phyloP scores from a whole-genome alignment of 1,284 basidiomycete genomes.

The Meripilus lineatus region DNA sequence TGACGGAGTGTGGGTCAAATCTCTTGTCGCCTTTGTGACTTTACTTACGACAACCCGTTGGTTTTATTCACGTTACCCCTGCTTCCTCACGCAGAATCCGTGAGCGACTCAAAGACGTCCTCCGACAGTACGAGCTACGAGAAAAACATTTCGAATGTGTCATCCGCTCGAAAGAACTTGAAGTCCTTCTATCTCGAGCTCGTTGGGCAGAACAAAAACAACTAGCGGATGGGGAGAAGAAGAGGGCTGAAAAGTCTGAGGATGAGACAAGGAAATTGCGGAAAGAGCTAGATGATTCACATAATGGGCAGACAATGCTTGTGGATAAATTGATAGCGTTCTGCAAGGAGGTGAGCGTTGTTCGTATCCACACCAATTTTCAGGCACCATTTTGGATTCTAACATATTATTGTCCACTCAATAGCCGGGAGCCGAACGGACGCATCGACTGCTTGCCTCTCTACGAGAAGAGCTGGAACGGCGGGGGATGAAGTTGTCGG shows the following conservation, averaged over 20 bases:
- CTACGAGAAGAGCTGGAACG: slow-evolving; percentile 77
- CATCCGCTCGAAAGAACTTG: slow-evolving; percentile 82
- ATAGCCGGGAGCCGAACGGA: slow-evolving; percentile 75
- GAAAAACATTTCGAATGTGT: slow-evolving; percentile 86
- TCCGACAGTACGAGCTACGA: slow-evolving; percentile 79
- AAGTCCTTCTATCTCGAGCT: slow-evolving; percentile 76
- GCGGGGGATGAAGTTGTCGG: slow-evolving; percentile 30
- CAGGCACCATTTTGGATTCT: neutral
- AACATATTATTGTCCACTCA: slow-evolving; percentile 13
- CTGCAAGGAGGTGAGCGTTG: slow-evolving; percentile 68
- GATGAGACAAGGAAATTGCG: slow-evolving; percentile 54
- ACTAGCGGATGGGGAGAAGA: slow-evolving; percentile 66
- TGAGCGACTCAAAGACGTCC: slow-evolving; percentile 76
- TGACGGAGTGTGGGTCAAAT: slow-evolving; percentile 61
- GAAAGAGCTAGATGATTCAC: slow-evolving; percentile 70
- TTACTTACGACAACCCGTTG: neutral
- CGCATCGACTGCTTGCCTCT: slow-evolving; percentile 71
- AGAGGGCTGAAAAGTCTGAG: slow-evolving; percentile 59
- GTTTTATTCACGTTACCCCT: slow-evolving; percentile 4
- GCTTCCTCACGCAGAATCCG: slow-evolving; percentile 61
- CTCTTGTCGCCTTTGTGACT: neutral
- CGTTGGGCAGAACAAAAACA: slow-evolving; percentile 81
- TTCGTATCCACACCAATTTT: slow-evolving; percentile 7
- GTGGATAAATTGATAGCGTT: slow-evolving; percentile 77
- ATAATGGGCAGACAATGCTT: slow-evolving; percentile 67